Base-by-base conservation (phyloP, 2,329 filamentous ascomycete genomes). In the Colletotrichum sp. region DNA sequence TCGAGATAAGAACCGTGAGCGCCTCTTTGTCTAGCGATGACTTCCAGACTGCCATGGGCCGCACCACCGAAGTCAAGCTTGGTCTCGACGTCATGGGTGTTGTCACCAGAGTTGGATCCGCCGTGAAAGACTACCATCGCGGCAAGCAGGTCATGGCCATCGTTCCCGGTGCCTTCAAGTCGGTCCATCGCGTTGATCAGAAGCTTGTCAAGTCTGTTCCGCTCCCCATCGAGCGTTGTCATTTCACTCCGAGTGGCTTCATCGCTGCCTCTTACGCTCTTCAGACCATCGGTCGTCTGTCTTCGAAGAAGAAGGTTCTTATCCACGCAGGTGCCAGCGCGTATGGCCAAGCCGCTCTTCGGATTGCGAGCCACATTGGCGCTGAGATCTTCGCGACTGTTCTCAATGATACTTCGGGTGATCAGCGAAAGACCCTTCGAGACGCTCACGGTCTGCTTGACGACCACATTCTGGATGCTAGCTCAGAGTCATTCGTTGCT, bases 191-290 rank as follows among this genome's bases (percentile, higher is more conserved):
- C 10, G 80, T 86, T 34, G 80, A 87, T 55, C 75, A 79, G 4
- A 79, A 80, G 1, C 85, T 90, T 16, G 85, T 87, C 7, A 80
- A 82, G n/a, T 65, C 55, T 12, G 63, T 71, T 13, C 70, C 63
- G 8, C 69, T 44, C 1, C 64, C 70, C 3, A 6, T 39, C 34
- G 64, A 68, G 30, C 34, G 44, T 18, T 73, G 57, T n/a, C 70
- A 74, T 3, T 78, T 78, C 26, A 78, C 2, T 73, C 86, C 87
- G 0, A 84, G 87, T 2, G 81, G 85, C 1, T 85, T 85, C 67
- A 77, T 85, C 26, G 85, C 87, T 6, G 89, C 88, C 1, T 84
- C 85, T 71, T 86, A 90, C 72, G 85, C 84, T 4, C 80, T 91
- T 8, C 30, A 80, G 4, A 75, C 81, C 15, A 55, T 82, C 44